Evolutionary conservation across 2,329 filamentous ascomycete species (phyloP), one percentile per base, ranked within the genome.

Genomic region (Grosmannia penicillata): DNA sequence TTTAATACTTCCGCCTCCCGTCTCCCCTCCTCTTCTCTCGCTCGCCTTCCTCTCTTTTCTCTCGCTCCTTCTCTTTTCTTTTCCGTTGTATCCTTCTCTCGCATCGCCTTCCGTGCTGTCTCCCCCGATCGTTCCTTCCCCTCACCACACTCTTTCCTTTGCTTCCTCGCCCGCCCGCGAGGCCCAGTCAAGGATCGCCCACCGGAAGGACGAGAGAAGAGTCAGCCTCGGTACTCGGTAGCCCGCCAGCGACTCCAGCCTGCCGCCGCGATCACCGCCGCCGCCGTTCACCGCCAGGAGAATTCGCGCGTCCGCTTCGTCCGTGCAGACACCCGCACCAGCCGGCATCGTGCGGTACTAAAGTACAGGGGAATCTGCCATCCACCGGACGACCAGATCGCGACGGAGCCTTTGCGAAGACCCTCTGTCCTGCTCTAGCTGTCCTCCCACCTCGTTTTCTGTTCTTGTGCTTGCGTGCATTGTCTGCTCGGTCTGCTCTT

Each of bases 1-100:
- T 39, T 44, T 42, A 34, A 37, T 40, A 19, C 31, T 54, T 61
- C 61, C 56, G 53, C 46, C 47, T 49, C 50, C 45, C 49, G 52
- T 55, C 55, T 19, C 28, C 37, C 29, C 34, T 28, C 34, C 30
- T 24, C 24, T 40, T 27, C 23, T 36, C 19, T 27, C 27, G 44
- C 23, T 43, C 48, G 44, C 43, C 44, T 34, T 49, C 48, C 50
- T 53, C 51, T 29, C 22, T 32, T 29, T 24, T 29, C 27, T 37
- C 30, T 18, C 23, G 24, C 31, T 34, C 22, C 21, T 32, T 25
- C 28, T 30, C 21, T 19, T 24, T 32, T 15, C 18, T 23, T 26
- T 32, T 19, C 28, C 27, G 15, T 15, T 34, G 36, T 31, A 25
- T 33, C 26, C 21, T 26, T 31, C 21, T 34, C 37, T 28, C 33